These are phyloP conservation scores for Picocystis sp. DNA, from an alignment of 163 green algal genomes.

Conservation along the genomic window DNA sequence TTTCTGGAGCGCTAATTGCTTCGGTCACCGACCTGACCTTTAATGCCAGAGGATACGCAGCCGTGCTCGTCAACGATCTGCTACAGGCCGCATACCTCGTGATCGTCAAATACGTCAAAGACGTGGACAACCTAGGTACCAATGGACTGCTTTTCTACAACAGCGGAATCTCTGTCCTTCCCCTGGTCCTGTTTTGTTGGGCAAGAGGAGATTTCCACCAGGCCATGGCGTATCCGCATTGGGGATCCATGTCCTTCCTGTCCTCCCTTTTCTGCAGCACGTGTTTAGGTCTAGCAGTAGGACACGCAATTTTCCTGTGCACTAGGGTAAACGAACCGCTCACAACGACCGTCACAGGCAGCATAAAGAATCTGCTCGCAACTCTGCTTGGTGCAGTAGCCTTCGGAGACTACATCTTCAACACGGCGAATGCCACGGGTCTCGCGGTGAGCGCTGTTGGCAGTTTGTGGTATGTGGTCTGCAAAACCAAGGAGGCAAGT, in stretches of 20 bases:
- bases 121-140: slow-evolving; percentile 23
- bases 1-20: slow-evolving; percentile 38
- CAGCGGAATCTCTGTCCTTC: slow-evolving; percentile 31
- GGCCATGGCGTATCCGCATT: slow-evolving; percentile 17
- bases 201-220: slow-evolving; percentile 15
- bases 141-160: slow-evolving; percentile 53
- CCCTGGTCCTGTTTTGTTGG: slow-evolving; percentile 23
- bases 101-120: slow-evolving; percentile 45
- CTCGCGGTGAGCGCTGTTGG: slow-evolving; percentile 38
- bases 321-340: slow-evolving; percentile 53
- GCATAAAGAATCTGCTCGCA: slow-evolving; percentile 52
- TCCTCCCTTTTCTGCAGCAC: slow-evolving; percentile 21
- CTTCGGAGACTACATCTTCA: slow-evolving; percentile 53
- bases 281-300: slow-evolving; percentile 42
- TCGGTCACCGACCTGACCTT: slow-evolving; percentile 45
- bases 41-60: slow-evolving; percentile 33
- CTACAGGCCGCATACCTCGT: slow-evolving; percentile 47
- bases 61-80: slow-evolving; percentile 44
- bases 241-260: slow-evolving; percentile 14
- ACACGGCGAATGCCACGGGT: slow-evolving; percentile 28
- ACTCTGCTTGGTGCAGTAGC: slow-evolving; percentile 41
- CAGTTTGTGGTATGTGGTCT: slow-evolving; percentile 35
- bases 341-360: slow-evolving; percentile 44
- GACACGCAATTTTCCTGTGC: slow-evolving; percentile 53
- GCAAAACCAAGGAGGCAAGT: too few species aligned